Conservation (phyloP, 371 early-diverging fungal species). For the Syncephalastrum monosporum region DNA sequence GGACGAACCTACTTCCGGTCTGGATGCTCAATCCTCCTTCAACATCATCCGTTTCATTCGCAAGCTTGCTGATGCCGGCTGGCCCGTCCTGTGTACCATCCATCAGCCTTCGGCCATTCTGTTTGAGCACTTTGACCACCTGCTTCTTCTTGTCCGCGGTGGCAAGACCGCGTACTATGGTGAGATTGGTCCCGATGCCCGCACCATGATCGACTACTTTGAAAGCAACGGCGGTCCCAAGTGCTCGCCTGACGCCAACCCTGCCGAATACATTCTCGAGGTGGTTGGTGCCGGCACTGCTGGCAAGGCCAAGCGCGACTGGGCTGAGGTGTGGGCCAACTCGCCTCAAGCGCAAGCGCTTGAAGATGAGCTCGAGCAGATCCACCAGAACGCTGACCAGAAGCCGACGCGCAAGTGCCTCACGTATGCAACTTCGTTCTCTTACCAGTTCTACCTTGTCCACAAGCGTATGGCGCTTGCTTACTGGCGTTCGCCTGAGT, state of each 20-base stretch:
- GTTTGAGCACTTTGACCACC: too few species aligned
- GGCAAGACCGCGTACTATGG: slow-evolving; percentile 63
- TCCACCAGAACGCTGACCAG: slow-evolving; percentile 19
- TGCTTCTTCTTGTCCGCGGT: slow-evolving; percentile 10
- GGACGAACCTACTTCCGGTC: slow-evolving; percentile 84
- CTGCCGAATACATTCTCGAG: slow-evolving; percentile 72
- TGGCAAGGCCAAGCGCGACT: slow-evolving; percentile 46
- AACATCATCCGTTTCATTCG: slow-evolving; percentile 67
- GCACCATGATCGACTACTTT: slow-evolving; percentile 58
- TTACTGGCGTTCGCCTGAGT: slow-evolving; percentile 58
- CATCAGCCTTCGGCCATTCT: too few species aligned
- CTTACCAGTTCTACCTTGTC: slow-evolving; percentile 42
- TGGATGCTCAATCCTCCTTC: slow-evolving; percentile 64
- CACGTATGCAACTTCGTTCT: slow-evolving; percentile 36
- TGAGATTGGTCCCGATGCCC: slow-evolving; percentile 55
- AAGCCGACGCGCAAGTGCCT: slow-evolving; percentile 16
- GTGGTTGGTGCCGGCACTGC: slow-evolving; percentile 51
- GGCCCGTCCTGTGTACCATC: too few species aligned
- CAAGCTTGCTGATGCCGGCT: slow-evolving; percentile 4
- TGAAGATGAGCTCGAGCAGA: slow-evolving; percentile 21
- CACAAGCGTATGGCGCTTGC: slow-evolving; percentile 46
- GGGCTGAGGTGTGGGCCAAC: slow-evolving; percentile 53
- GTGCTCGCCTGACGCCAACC: slow-evolving; percentile 57
- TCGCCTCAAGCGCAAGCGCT: slow-evolving; percentile 32
- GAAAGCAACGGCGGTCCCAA: slow-evolving; percentile 54